Percentiles rank a stretch among this genome's conserved stretches.
phyloP scores from a whole-genome alignment of 306 rosid genomes.

The Boehmeria nivea region DNA sequence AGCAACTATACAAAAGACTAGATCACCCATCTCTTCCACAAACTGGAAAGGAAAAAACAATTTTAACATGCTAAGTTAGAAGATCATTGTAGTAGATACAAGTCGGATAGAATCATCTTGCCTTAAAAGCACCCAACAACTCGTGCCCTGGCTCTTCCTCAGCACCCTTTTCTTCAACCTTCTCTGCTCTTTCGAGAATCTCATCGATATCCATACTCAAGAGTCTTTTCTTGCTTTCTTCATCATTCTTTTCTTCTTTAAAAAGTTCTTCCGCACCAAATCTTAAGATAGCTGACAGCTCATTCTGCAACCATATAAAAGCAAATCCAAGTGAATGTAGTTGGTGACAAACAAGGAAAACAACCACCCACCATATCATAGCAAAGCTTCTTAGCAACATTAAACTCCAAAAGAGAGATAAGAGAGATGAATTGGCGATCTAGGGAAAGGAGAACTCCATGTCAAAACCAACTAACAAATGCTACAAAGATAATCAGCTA shows the following conservation, averaged over 20 bases:
- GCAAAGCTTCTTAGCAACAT: background rate
- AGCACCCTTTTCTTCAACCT: conserved; percentile 87
- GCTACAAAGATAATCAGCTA: background rate
- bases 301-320: conserved; percentile 53
- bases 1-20: background rate
- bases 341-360: background rate
- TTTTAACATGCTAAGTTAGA: background rate
- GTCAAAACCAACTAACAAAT: too few relatives aligned
- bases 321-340: background rate
- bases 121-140: conserved; percentile 95
- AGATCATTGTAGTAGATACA: background rate
- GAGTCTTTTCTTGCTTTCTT: conserved; percentile 92
- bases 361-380: background rate
- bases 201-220: conserved; percentile 94
- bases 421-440: background rate
- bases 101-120: conserved; percentile 27
- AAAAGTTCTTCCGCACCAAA: conserved; percentile 99
- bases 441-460: background rate
- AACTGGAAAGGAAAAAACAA: too few relatives aligned
- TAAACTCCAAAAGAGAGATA: background rate
- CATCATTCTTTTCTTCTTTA: conserved; percentile 91
- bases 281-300: conserved; percentile 89
- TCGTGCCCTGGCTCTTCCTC: conserved; percentile 69
- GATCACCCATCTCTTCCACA: background rate
- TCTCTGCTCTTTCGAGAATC: conserved; percentile 99